Conservation (phyloP, 1,284 basidiomycete genomes). For the Porodaedalea pini region DNA sequence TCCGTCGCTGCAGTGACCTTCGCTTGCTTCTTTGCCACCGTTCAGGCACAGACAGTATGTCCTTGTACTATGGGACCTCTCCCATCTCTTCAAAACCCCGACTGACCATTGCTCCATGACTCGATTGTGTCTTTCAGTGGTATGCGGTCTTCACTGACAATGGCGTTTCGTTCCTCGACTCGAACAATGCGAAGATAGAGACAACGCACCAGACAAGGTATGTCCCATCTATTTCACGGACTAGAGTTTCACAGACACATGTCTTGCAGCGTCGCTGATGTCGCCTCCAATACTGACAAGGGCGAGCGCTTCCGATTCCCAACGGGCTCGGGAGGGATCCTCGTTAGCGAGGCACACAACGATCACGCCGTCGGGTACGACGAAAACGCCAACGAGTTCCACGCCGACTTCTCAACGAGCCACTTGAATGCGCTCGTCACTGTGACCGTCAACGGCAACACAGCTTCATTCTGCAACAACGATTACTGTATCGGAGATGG, state of each 20-base stretch:
- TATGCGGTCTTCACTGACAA: conserved; percentile 1
- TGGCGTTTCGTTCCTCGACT: conserved; percentile 1
- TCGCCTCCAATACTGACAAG: background rate
- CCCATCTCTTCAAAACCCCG: background rate
- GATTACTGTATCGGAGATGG: background rate
- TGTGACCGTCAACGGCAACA: background rate
- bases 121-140: background rate
- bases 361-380: conserved; percentile 3
- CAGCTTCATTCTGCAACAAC: conserved; percentile 1
- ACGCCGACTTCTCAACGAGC: background rate
- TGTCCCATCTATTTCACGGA: too few relatives aligned
- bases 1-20: background rate
- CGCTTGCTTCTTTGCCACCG: conserved; percentile 1
- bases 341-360: background rate
- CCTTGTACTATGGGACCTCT: background rate
- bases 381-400: background rate
- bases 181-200: conserved; percentile 4
- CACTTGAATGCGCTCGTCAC: conserved; percentile 1
- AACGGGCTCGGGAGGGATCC: background rate
- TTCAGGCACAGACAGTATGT: background rate
- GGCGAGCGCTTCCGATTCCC: conserved; percentile 9
- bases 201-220: background rate
- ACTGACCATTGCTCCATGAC: background rate
- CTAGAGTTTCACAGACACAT: background rate
- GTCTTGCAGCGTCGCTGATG: background rate